phyloP scores from a whole-genome alignment of 2,329 filamentous ascomycete species.

The Fusarium tricinctum region DNA sequence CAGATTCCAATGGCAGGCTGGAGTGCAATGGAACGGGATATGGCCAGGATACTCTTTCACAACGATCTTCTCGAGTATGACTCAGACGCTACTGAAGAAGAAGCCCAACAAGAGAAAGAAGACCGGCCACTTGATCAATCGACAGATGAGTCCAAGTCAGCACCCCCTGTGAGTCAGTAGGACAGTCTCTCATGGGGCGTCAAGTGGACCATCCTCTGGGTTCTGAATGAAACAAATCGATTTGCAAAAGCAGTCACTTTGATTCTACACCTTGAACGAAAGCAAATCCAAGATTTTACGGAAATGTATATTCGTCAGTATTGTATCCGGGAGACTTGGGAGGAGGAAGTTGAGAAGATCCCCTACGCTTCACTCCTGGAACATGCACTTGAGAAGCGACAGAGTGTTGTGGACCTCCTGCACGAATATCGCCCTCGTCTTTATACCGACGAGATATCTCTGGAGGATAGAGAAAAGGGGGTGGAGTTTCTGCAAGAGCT shows the following conservation, averaged over 20 bases:
- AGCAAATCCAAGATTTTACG: constrained; percentile 45
- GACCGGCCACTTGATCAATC: neutral
- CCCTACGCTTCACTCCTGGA: constrained; percentile 22
- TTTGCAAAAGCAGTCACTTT: constrained; percentile 39
- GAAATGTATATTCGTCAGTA: constrained; percentile 41
- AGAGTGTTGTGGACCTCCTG: constrained; percentile 26
- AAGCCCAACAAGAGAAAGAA: neutral
- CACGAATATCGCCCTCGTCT: constrained; percentile 43
- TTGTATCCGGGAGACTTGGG: constrained; percentile 39
- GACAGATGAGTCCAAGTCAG: neutral
- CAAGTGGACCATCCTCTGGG: constrained; percentile 48
- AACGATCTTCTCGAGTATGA: neutral
- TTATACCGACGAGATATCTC: constrained; percentile 42
- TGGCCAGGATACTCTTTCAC: neutral
- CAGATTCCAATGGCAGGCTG: neutral
- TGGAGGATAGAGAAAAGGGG: constrained; percentile 34
- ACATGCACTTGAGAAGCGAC: constrained; percentile 21
- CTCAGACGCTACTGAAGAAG: neutral
- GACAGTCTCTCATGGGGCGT: constrained; percentile 45
- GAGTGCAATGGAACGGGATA: neutral
- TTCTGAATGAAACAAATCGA: constrained; percentile 35
- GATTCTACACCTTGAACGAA: constrained; percentile 38
- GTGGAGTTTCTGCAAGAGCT: constrained; percentile 34
- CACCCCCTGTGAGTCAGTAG: constrained; percentile 28
- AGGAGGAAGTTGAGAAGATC: constrained; percentile 30